phyloP scores from a whole-genome alignment of 2,329 filamentous ascomycete genomes.

The Neopestalotiopsis rosae region DNA sequence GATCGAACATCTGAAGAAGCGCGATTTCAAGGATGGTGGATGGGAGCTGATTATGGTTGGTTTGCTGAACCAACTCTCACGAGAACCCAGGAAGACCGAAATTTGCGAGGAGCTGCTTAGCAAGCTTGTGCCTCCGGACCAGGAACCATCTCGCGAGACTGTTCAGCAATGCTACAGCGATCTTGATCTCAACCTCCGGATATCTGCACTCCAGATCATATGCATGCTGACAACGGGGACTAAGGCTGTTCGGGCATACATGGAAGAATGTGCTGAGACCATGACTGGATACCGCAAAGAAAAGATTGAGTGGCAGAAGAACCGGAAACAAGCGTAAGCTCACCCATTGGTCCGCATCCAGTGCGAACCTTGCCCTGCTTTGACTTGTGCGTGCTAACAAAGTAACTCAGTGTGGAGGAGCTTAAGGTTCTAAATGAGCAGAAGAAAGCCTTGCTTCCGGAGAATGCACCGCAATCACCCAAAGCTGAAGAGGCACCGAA shows the following conservation, averaged over 20 bases:
- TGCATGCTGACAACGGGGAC: slow-evolving; percentile 87
- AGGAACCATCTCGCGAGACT: slow-evolving; percentile 77
- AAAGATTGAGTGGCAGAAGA: slow-evolving; percentile 90
- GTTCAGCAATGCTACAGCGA: slow-evolving; percentile 74
- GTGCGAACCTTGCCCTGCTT: not conserved
- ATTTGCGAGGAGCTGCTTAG: slow-evolving; percentile 79
- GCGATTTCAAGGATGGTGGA: slow-evolving; percentile 85
- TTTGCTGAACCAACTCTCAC: slow-evolving; percentile 82
- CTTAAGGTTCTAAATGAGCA: slow-evolving; percentile 74
- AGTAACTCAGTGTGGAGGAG: slow-evolving; percentile 65
- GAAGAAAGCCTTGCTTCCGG: slow-evolving; percentile 73
- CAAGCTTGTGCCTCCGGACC: slow-evolving; percentile 79
- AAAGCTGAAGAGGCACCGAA: slow-evolving; percentile 50
- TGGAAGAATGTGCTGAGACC: slow-evolving; percentile 89
- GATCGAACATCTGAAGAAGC: slow-evolving; percentile 82
- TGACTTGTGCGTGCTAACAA: slow-evolving; percentile 32
- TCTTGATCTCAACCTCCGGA: slow-evolving; percentile 83
- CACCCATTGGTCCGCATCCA: not conserved
- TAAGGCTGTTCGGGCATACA: slow-evolving; percentile 82
- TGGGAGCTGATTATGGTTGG: slow-evolving; percentile 93
- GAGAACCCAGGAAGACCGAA: slow-evolving; percentile 71
- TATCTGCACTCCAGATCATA: slow-evolving; percentile 81
- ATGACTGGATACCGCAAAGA: slow-evolving; percentile 96
- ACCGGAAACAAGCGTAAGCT: slow-evolving; percentile 70
- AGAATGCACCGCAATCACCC: slow-evolving; percentile 72